These are phyloP conservation scores for Zoysia pacifica DNA, from an alignment of 176 grass and related monocot genomes.

Conservation along the genomic window DNA sequence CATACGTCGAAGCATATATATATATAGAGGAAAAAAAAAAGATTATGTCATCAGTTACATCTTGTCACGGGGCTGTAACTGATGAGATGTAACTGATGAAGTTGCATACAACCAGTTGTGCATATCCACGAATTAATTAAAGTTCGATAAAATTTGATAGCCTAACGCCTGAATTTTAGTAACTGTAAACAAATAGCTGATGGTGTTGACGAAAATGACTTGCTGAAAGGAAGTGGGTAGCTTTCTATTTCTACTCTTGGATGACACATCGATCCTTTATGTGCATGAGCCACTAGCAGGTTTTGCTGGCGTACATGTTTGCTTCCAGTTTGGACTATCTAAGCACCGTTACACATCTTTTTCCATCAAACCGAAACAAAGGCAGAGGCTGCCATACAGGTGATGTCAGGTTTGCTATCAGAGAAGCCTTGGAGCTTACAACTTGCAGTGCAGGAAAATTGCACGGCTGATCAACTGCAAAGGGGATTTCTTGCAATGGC, in stretches of 20 bases:
- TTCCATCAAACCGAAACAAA: background rate
- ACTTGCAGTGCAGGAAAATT: constrained; percentile 38
- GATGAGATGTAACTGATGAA: background rate
- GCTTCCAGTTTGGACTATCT: constrained; percentile 37
- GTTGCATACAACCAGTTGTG: background rate
- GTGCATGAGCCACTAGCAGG: background rate
- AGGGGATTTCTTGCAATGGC: constrained; percentile 59
- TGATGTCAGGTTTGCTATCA: constrained; percentile 40
- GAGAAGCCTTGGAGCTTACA: constrained; percentile 22
- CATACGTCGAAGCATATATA: background rate
- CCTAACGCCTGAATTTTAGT: background rate
- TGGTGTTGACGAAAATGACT: background rate
- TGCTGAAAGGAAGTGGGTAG: background rate
- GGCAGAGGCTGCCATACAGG: constrained; percentile 21
- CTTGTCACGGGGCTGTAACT: background rate
- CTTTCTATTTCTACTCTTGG: constrained; percentile 21
- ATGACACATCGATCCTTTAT: constrained; percentile 15
- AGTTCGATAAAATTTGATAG: background rate
- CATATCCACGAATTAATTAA: background rate
- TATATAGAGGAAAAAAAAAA: background rate
- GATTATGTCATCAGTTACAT: background rate
- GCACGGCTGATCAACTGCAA: constrained; percentile 9
- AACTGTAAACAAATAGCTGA: background rate
- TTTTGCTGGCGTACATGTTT: constrained; percentile 25
- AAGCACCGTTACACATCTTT: background rate